Conservation (phyloP, 306 rosid species). For the Prunus campanulata region DNA sequence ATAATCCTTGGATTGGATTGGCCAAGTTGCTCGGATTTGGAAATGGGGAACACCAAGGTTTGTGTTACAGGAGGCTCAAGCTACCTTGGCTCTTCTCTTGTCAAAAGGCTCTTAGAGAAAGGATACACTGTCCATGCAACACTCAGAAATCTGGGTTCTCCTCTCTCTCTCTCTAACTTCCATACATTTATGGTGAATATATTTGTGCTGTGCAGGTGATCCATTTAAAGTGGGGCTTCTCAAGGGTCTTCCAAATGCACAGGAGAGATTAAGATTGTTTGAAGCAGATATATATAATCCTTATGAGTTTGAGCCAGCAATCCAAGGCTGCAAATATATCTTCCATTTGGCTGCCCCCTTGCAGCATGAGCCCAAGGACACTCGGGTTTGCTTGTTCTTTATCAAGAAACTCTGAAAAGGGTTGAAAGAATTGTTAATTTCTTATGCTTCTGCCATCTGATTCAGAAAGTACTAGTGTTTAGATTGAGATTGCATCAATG, state of each 20-base stretch:
- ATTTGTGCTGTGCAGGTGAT: constrained; percentile 1
- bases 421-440: neutral
- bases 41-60: constrained; percentile 8
- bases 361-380: constrained; percentile 6
- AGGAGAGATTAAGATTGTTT: constrained; percentile 6
- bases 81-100: constrained; percentile 14
- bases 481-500: too few relatives aligned
- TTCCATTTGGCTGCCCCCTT: constrained; percentile 21
- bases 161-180: neutral
- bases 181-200: neutral
- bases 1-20: neutral
- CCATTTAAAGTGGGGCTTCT: constrained; percentile 12
- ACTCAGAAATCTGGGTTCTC: constrained; percentile 5
- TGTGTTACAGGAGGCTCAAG: constrained; percentile 12
- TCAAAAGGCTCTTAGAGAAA: constrained; percentile 11
- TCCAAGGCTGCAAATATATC: constrained; percentile 3
- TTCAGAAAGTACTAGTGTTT: too few relatives aligned
- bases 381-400: neutral
- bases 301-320: neutral
- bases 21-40: neutral
- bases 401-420: neutral
- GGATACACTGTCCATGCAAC: constrained; percentile 21
- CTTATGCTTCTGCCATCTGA: too few relatives aligned
- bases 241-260: constrained; percentile 11
- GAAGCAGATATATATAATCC: constrained; percentile 16